These are phyloP conservation scores for Rhinocladiella similis DNA, from an alignment of 2,329 filamentous ascomycete species.

Conservation along the genomic window DNA sequence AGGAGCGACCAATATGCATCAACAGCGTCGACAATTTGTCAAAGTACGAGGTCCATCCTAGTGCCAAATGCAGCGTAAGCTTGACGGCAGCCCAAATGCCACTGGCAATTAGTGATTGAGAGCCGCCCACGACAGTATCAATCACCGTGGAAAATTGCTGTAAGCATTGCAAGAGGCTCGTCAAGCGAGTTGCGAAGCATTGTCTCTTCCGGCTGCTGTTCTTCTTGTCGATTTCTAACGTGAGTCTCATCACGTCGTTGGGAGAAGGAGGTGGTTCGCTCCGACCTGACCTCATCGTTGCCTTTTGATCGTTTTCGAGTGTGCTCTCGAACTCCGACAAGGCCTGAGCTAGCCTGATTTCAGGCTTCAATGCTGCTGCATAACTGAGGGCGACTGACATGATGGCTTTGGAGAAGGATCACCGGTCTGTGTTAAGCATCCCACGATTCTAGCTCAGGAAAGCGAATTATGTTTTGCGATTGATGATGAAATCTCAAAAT, in stretches of 20 bases:
- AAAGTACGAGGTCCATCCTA: slow-evolving; percentile 28
- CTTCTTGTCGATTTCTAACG: slow-evolving; percentile 24
- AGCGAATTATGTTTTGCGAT: no score
- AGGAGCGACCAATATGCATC: slow-evolving; percentile 26
- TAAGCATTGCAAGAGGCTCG: slow-evolving; percentile 24
- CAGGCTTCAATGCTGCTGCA: slow-evolving; percentile 22
- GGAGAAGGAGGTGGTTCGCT: background rate
- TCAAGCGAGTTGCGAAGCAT: slow-evolving; percentile 27
- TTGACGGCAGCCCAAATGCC: slow-evolving; percentile 29
- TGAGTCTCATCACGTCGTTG: slow-evolving; percentile 22
- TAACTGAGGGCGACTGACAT: slow-evolving; percentile 9
- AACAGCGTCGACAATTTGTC: slow-evolving; percentile 27
- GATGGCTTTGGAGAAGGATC: background rate
- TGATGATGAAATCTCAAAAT: background rate
- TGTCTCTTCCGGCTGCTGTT: slow-evolving; percentile 13
- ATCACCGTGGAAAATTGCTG: slow-evolving; percentile 28
- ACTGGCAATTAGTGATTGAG: slow-evolving; percentile 15
- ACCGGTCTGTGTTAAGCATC: no score
- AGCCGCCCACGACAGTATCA: slow-evolving; percentile 27
- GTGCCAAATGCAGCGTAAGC: slow-evolving; percentile 19
- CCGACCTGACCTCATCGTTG: slow-evolving; percentile 3
- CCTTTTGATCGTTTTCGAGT: slow-evolving; percentile 40
- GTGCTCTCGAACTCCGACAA: slow-evolving; percentile 42
- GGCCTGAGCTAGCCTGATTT: slow-evolving; percentile 38
- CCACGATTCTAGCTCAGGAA: no score